A percentile compares a stretch with the other conserved stretches of the same genome.
Evolutionary conservation across 2,329 filamentous ascomycete genomes (phyloP).

Genomic region (Monosporascus sp.): DNA sequence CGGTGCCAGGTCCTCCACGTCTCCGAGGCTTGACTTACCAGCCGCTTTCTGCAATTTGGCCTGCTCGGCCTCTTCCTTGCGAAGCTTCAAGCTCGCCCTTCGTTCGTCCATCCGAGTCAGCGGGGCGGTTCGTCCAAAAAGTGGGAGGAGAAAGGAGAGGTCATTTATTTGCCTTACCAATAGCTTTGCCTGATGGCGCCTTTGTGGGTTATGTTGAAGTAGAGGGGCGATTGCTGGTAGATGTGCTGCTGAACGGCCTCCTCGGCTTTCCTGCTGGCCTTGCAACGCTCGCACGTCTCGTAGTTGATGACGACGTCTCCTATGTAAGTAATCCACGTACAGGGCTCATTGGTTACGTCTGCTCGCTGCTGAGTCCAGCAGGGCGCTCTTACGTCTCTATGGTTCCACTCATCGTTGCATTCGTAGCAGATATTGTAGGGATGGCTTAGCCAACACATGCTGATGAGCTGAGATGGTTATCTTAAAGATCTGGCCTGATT

Average conservation of each 20-base stretch:
- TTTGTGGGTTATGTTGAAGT: background rate
- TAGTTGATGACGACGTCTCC: constrained; percentile 1
- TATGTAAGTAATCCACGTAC: background rate
- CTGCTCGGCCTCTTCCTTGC: background rate
- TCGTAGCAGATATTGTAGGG: constrained; percentile 7
- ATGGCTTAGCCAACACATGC: background rate
- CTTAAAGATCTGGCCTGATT: background rate
- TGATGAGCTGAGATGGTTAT: background rate
- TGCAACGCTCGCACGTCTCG: constrained; percentile 8
- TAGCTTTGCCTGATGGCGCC: constrained; percentile 3
- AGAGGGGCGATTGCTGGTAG: constrained; percentile 7
- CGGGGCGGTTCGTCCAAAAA: too few relatives aligned
- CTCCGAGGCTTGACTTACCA: background rate
- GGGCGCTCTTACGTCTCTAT: background rate
- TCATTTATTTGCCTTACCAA: constrained; percentile 6
- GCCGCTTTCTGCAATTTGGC: background rate
- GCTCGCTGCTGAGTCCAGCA: constrained; percentile 2
- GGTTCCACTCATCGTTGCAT: constrained; percentile 4
- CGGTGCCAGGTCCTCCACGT: background rate
- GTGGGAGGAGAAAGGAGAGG: too few relatives aligned
- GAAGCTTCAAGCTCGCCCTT: background rate
- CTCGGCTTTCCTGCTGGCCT: constrained; percentile 6
- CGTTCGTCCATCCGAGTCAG: background rate
- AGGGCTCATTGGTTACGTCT: background rate
- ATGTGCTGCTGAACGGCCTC: constrained; percentile 11